A percentile compares a stretch with the other conserved stretches of the same genome.
Conservation (phyloP, 495 filamentous ascomycete genomes). For the Astrocystis sublimbata region DNA sequence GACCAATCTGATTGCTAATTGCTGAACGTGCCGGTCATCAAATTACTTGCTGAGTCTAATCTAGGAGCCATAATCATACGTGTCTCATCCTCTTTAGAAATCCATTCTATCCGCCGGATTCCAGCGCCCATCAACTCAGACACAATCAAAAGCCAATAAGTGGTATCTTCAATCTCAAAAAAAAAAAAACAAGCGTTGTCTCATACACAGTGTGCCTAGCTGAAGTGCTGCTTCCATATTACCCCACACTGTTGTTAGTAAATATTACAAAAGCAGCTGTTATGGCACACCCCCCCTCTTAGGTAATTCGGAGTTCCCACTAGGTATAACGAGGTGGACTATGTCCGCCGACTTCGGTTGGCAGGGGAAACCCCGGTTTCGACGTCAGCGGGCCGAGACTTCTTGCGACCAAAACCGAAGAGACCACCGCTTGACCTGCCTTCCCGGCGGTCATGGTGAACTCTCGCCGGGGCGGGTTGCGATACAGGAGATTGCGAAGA, state of each 20-base stretch:
- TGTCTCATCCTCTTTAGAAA: not conserved
- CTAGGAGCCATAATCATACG: no score
- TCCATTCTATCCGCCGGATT: not conserved
- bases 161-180: not conserved
- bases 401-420: constrained; percentile 39
- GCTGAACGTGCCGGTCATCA: not conserved
- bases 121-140: not conserved
- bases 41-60: not conserved
- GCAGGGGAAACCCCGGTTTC: constrained; percentile 33
- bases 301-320: constrained; percentile 19
- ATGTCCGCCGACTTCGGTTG: constrained; percentile 12
- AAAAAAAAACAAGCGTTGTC: no score
- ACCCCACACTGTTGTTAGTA: not conserved
- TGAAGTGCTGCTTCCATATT: not conserved
- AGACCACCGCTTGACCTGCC: constrained; percentile 29
- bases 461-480: constrained; percentile 23
- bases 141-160: not conserved
- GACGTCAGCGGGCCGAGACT: constrained; percentile 38
- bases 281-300: constrained; percentile 21
- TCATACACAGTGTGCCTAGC: not conserved
- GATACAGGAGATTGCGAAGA: constrained; percentile 20
- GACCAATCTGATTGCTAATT: not conserved
- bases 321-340: no score
- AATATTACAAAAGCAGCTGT: constrained; percentile 8
- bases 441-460: constrained; percentile 22